Evolutionary conservation across 352 stramenopile species (phyloP).

Genomic region (Globisporangium heterothallicum): DNA sequence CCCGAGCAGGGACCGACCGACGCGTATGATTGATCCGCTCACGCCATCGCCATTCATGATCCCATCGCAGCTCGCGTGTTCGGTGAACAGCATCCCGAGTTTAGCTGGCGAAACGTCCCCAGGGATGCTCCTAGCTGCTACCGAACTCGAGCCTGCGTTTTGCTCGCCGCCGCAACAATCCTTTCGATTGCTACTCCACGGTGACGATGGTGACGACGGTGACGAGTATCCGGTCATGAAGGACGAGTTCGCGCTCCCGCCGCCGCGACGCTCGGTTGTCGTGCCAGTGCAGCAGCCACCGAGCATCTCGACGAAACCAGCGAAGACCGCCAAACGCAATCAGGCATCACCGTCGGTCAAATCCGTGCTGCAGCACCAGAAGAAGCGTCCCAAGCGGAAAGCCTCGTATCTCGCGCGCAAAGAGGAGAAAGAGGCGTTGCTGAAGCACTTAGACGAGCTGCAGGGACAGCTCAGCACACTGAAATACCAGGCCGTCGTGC

Average conservation of each 20-base stretch:
- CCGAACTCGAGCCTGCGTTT: slow-evolving; percentile 1
- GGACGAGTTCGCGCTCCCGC: slow-evolving; percentile 1
- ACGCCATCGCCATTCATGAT: slow-evolving; percentile 7
- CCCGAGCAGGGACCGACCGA: no score
- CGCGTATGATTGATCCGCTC: not conserved
- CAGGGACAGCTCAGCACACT: slow-evolving; percentile 25
- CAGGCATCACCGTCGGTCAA: no score
- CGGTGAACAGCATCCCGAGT: not conserved
- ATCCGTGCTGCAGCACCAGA: not conserved
- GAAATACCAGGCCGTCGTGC: slow-evolving; percentile 10
- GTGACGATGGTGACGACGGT: not conserved
- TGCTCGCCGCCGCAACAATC: slow-evolving; percentile 9
- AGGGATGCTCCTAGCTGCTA: no score
- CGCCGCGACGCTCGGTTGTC: not conserved
- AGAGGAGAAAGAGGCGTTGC: slow-evolving; percentile 30
- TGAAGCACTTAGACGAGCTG: slow-evolving; percentile 23
- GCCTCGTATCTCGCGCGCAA: slow-evolving; percentile 11
- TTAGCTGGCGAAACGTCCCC: no score
- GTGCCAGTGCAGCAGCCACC: not conserved
- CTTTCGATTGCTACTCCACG: slow-evolving; percentile 9
- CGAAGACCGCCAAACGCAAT: not conserved
- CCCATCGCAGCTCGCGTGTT: not conserved
- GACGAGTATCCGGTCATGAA: slow-evolving; percentile 7
- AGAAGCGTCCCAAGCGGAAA: slow-evolving; percentile 12
- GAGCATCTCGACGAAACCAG: not conserved